phyloP scores from a whole-genome alignment of 2,329 filamentous ascomycete species.

The Aschersonia sp. region DNA sequence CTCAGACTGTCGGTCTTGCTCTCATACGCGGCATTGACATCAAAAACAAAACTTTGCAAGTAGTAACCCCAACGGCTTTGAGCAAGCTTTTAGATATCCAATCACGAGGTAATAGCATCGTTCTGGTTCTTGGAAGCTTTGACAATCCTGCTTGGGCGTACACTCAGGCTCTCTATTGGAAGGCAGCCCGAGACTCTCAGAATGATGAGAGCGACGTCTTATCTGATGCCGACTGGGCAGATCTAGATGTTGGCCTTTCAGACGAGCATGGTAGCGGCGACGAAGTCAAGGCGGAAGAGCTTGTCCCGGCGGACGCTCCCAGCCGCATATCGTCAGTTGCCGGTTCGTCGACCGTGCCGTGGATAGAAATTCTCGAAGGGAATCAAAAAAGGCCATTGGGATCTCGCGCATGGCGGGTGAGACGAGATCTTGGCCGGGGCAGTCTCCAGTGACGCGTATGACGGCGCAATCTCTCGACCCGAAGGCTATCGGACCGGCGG shows the following conservation, averaged over 20 bases:
- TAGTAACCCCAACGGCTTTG: constrained; percentile 45
- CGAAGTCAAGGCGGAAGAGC: constrained; percentile 1
- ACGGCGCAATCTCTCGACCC: background rate
- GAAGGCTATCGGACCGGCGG: background rate
- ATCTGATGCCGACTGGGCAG: constrained; percentile 12
- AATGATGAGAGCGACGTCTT: background rate
- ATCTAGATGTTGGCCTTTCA: constrained; percentile 16
- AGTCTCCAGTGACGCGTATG: background rate
- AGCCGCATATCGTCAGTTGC: background rate
- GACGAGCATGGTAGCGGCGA: constrained; percentile 21
- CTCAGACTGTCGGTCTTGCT: constrained; percentile 46
- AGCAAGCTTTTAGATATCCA: constrained; percentile 24
- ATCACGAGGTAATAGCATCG: constrained; percentile 30
- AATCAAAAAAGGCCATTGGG: background rate
- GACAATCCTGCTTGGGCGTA: constrained; percentile 58
- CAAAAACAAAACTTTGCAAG: constrained; percentile 36
- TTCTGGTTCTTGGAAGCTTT: constrained; percentile 53
- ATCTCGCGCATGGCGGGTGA: background rate
- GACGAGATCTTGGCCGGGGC: background rate
- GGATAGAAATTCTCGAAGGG: background rate
- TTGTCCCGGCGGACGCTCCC: background rate
- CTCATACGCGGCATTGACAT: constrained; percentile 57
- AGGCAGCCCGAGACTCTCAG: constrained; percentile 15
- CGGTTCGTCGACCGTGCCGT: background rate
- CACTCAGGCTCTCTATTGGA: constrained; percentile 42